A percentile compares a stretch with the other conserved stretches of the same genome.
phyloP scores from a whole-genome alignment of 352 stramenopile genomes.

The Phytophthora hibernalis region DNA sequence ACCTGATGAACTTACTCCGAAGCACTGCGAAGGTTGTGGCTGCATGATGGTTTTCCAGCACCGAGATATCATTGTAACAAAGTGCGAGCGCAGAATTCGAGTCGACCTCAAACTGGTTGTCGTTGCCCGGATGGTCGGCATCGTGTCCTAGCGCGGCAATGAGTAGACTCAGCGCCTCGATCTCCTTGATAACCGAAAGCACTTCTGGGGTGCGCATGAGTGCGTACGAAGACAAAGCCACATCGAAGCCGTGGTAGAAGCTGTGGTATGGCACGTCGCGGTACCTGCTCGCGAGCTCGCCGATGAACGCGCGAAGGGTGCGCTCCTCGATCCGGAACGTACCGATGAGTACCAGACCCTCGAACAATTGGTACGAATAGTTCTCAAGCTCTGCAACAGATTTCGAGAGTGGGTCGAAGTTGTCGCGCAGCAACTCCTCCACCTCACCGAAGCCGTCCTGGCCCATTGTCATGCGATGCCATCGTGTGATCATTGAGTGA shows the following conservation, averaged over 20 bases:
- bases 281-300: slow-evolving; percentile 63
- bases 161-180: slow-evolving; percentile 80
- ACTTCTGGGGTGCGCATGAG: slow-evolving; percentile 64
- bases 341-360: slow-evolving; percentile 60
- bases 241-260: slow-evolving; percentile 88
- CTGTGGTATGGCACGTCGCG: slow-evolving; percentile 85
- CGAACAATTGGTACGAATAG: slow-evolving; percentile 68
- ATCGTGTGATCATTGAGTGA: slow-evolving; percentile 68
- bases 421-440: slow-evolving; percentile 60
- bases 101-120: slow-evolving; percentile 92
- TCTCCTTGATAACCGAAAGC: slow-evolving; percentile 71
- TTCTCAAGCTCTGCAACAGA: slow-evolving; percentile 62
- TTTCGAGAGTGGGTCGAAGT: slow-evolving; percentile 72
- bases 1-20: slow-evolving; percentile 37
- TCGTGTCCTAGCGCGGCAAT: slow-evolving; percentile 88
- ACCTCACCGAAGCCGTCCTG: slow-evolving; percentile 31
- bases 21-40: slow-evolving; percentile 80
- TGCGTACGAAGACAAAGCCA: slow-evolving; percentile 69
- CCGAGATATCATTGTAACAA: slow-evolving; percentile 91
- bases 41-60: slow-evolving; percentile 90
- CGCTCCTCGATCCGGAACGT: slow-evolving; percentile 72
- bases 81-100: slow-evolving; percentile 78
- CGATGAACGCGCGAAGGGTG: slow-evolving; percentile 62
- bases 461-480: slow-evolving; percentile 63
- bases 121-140: slow-evolving; percentile 87